phyloP scores from a whole-genome alignment of 2,329 filamentous ascomycete genomes.

The Microcera coccophila region DNA sequence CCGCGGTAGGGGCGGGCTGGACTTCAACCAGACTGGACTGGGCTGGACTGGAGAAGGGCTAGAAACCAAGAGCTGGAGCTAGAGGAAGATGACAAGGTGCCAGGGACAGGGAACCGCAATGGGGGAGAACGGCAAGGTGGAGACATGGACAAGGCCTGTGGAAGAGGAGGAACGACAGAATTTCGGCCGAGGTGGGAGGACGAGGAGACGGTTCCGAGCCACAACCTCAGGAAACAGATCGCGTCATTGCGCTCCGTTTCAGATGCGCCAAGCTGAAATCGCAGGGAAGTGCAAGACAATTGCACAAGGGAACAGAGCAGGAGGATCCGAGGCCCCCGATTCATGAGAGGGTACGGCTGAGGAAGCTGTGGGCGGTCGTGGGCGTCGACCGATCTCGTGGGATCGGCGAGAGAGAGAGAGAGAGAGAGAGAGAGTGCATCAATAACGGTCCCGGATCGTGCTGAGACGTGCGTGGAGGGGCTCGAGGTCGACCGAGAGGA shows the following conservation, averaged over 20 bases:
- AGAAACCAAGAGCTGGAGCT: conserved; percentile 1
- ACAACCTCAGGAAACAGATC: background rate
- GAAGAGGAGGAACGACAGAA: conserved; percentile 11
- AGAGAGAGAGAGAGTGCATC: conserved; percentile 22
- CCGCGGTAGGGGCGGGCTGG: conserved; percentile 1
- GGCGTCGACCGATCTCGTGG: conserved; percentile 23
- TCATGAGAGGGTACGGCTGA: background rate
- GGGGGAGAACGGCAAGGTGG: conserved; percentile 18
- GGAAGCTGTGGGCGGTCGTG: conserved; percentile 19
- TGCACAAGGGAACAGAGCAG: too few relatives aligned
- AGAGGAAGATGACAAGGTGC: conserved; percentile 1
- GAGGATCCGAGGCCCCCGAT: too few relatives aligned
- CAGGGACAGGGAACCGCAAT: conserved; percentile 9
- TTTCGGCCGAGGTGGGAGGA: conserved; percentile 12
- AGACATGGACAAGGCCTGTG: conserved; percentile 14
- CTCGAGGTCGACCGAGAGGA: conserved; percentile 6
- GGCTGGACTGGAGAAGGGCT: conserved; percentile 7
- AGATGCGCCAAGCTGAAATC: too few relatives aligned
- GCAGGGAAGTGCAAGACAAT: too few relatives aligned
- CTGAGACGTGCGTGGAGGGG: conserved; percentile 21
- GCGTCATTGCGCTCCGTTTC: conserved; percentile 1
- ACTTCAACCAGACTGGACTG: conserved; percentile 11
- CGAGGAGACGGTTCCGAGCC: background rate
- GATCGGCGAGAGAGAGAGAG: too few relatives aligned
- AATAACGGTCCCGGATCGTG: conserved; percentile 23